phyloP scores from a whole-genome alignment of 352 stramenopile genomes.

The Phytophthora sansomeana region DNA sequence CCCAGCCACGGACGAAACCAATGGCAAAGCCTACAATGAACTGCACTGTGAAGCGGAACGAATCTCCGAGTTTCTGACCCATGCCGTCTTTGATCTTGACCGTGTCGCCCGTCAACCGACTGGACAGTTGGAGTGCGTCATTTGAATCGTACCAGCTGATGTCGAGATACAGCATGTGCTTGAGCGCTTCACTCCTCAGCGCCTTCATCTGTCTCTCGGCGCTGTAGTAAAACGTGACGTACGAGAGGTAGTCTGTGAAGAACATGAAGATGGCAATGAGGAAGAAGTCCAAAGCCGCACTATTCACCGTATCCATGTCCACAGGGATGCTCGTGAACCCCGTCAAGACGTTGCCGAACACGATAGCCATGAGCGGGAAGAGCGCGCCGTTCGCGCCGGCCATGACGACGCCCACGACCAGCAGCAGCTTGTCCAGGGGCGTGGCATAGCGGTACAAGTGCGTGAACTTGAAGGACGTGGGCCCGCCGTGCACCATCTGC shows the following conservation, averaged over 20 bases:
- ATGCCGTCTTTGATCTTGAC: too few species aligned
- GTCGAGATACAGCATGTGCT: conserved; percentile 36
- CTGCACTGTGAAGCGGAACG: too few species aligned
- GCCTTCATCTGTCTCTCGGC: conserved; percentile 50
- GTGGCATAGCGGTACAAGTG: conserved; percentile 54
- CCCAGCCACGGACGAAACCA: too few species aligned
- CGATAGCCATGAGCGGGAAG: conserved; percentile 59
- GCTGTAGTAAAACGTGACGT: conserved; percentile 21
- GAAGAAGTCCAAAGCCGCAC: conserved; percentile 37
- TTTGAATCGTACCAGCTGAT: too few species aligned
- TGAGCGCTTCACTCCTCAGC: conserved; percentile 36
- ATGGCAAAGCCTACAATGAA: too few species aligned
- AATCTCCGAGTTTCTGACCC: too few species aligned
- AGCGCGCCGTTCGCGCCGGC: conserved; percentile 47
- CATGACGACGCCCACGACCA: conserved; percentile 41
- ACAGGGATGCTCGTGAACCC: too few species aligned
- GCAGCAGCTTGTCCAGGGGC: conserved; percentile 35
- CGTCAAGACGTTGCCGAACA: conserved; percentile 57
- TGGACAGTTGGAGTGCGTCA: too few species aligned
- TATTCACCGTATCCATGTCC: conserved; percentile 35
- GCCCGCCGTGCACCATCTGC: too few species aligned
- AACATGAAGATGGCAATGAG: conserved; percentile 48
- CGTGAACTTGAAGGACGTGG: too few species aligned
- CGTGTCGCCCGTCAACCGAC: too few species aligned
- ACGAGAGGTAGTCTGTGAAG: conserved; percentile 20